Evolutionary conservation across 108 stramenopile species (phyloP).

Genomic region (Skeletonema potamos): DNA sequence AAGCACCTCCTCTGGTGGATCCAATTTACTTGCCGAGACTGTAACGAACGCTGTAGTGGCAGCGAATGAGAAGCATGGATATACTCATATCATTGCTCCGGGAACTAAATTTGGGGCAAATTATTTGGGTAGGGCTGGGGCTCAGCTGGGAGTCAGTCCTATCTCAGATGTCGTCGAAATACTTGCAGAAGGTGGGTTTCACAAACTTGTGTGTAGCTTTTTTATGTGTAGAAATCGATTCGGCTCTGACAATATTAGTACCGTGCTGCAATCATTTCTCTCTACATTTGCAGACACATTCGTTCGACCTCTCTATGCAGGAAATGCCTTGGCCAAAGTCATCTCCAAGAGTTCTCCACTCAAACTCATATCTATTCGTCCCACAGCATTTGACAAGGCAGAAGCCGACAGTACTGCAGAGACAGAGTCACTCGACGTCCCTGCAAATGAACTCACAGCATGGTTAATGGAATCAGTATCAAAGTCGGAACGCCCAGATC

Average conservation of each 20-base stretch:
- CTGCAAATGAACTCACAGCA: conserved; percentile 55
- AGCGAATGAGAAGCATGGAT: conserved; percentile 46
- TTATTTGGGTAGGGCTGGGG: conserved; percentile 94
- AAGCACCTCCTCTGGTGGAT: conserved; percentile 14
- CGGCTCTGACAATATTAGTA: no score
- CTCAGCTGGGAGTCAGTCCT: conserved; percentile 85
- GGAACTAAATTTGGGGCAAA: conserved; percentile 92
- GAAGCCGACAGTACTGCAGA: conserved; percentile 58
- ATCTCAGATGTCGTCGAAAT: conserved; percentile 93
- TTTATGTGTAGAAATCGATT: not conserved
- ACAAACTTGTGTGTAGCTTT: not conserved
- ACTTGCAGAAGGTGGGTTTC: conserved; percentile 69
- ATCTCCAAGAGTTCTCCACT: conserved; percentile 62
- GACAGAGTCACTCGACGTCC: conserved; percentile 62
- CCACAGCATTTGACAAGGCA: conserved; percentile 98
- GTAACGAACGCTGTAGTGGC: conserved; percentile 62
- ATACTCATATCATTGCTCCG: conserved; percentile 76
- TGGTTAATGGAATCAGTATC: conserved; percentile 73
- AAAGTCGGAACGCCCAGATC: conserved; percentile 94
- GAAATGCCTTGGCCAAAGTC: conserved; percentile 98
- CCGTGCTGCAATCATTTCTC: not conserved
- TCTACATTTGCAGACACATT: conserved; percentile 73
- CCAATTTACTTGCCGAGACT: conserved; percentile 57
- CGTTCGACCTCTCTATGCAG: conserved; percentile 98
- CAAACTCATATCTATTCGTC: conserved; percentile 89